A percentile compares a stretch with the other conserved stretches of the same genome.
phyloP scores from a whole-genome alignment of 306 rosid genomes.

The Canavalia ensiformis region DNA sequence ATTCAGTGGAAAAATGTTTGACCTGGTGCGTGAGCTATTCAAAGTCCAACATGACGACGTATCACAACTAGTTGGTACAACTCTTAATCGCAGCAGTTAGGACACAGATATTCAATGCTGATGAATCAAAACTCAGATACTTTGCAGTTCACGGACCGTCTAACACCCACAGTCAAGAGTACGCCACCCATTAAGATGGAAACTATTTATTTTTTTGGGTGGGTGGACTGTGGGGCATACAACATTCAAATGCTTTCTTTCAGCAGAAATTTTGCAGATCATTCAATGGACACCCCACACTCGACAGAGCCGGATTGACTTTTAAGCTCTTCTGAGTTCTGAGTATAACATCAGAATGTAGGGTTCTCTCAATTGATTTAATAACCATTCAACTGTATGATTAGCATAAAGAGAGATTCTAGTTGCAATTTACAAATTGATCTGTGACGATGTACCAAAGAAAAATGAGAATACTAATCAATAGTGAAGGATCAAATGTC shows the following conservation, averaged over 20 bases:
- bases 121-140: constrained; percentile 17
- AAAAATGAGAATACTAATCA: background rate
- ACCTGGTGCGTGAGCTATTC: background rate
- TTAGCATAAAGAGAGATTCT: constrained; percentile 17
- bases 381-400: background rate
- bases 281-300: constrained; percentile 24
- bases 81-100: constrained; percentile 13
- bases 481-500: constrained; percentile 42
- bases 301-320: constrained; percentile 24
- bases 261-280: constrained; percentile 26
- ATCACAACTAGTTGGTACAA: background rate
- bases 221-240: constrained; percentile 23
- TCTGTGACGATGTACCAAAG: background rate
- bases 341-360: background rate
- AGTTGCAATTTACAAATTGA: background rate
- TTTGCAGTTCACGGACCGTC: constrained; percentile 18
- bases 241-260: constrained; percentile 22
- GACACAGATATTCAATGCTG: constrained; percentile 7
- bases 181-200: constrained; percentile 1
- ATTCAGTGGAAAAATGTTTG: background rate
- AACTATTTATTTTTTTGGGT: constrained; percentile 13
- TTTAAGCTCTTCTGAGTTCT: constrained; percentile 1
- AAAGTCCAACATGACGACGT: constrained; percentile 29
- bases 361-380: background rate
- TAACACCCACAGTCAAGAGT: constrained; percentile 15